These are phyloP conservation scores for Cyanidioschyzon merolae DNA, from an alignment of 23 red algal genomes.

Conservation along the genomic window DNA sequence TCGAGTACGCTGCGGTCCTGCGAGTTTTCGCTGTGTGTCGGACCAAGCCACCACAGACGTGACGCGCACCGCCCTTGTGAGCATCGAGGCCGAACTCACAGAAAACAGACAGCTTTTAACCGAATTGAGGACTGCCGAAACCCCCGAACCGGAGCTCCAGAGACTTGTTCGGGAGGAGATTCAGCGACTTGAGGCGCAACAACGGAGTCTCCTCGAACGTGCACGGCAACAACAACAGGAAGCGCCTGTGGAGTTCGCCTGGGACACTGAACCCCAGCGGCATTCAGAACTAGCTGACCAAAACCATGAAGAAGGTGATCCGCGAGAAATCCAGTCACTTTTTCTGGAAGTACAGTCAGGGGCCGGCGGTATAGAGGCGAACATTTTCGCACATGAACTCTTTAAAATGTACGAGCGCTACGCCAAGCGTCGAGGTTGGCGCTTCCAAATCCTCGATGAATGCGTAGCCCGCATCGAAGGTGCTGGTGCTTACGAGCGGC, in stretches of 20 bases:
- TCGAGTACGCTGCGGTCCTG: no score
- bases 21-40: no score
- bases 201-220: neutral
- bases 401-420: conserved; percentile 44
- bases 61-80: neutral
- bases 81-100: neutral
- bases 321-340: neutral
- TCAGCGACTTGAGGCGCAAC: neutral
- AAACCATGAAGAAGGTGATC: no score
- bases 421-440: conserved; percentile 36
- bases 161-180: neutral
- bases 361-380: conserved; percentile 73
- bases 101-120: neutral
- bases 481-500: conserved; percentile 13
- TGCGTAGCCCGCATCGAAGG: conserved; percentile 36
- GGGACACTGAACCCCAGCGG: no score
- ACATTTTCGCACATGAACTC: conserved; percentile 58
- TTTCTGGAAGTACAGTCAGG: conserved; percentile 72
- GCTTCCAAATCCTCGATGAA: conserved; percentile 28
- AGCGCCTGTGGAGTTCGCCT: no score
- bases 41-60: no score
- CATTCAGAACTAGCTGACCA: no score
- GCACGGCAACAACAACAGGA: no score
- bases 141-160: neutral
- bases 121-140: neutral